Evolutionary conservation across 2,329 filamentous ascomycete species (phyloP), one percentile per base, ranked within the genome.

Genomic region (Colletotrichum sp.): DNA sequence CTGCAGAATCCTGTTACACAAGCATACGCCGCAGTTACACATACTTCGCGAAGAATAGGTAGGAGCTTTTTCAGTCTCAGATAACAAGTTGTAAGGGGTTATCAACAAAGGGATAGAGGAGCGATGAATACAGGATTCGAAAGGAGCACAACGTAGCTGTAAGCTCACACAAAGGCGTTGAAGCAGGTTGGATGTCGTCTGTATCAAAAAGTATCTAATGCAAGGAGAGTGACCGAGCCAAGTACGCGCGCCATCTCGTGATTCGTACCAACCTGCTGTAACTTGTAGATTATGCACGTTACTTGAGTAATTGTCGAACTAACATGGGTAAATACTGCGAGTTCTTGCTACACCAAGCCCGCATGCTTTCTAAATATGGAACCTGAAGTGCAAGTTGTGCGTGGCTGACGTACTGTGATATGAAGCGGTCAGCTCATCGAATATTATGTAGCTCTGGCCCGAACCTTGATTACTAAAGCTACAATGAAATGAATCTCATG

Each of bases 301-400:
- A 8, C 11, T 13, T 52, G 3, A 13, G 3, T 22, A 1, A 7
- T 1, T 0, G 6, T 0, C 19, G 6, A 6, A 49, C 3, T 12
- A 22, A 13, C 19, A n/a, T 0, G 9, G 3, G 19, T n/a, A n/a
- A 11, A 0, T n/a, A 6, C 2, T n/a, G 39, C 9, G 0, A 49
- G 19, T n/a, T 49, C 9, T 49, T 49, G 3, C 0, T 49, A 11
- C 5, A 44, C 9, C 39, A 19, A 44, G 16, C 1, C 8, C 16
- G 39, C 19, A 44, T 44, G 39, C 39, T 11, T n/a, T 49, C n/a
- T 12, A 22, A 49, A 13, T 22, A 49, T 49, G 39, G 44, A 22
- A 13, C n/a, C 19, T 22, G 44, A 22, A 22, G 19, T 22, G 11
- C 44, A 7, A 22, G n/a, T 7, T 13, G 11, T 7, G 19, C 44